Conservation (phyloP, 805 yeast genomes). For the Cyberlindnera galapagoensis region DNA sequence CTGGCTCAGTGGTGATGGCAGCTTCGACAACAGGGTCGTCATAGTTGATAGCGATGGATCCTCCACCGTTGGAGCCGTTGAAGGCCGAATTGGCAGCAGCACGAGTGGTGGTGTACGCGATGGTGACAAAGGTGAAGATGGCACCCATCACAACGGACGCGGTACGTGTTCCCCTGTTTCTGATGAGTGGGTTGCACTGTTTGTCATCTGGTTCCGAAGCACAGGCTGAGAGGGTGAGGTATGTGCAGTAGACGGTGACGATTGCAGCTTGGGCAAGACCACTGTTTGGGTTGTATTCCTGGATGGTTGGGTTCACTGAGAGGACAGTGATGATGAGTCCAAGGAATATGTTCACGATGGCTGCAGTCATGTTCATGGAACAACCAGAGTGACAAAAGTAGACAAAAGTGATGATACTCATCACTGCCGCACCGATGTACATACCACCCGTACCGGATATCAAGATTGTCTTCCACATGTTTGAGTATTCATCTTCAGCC, state of each 20-base stretch:
- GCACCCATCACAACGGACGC: conserved; percentile 87
- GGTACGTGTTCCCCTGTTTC: conserved; percentile 87
- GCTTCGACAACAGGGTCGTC: conserved; percentile 26
- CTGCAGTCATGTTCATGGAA: conserved; percentile 83
- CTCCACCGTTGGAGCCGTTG: conserved; percentile 35
- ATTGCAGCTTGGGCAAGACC: conserved; percentile 96
- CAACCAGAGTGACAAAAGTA: conserved; percentile 81
- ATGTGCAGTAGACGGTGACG: conserved; percentile 92
- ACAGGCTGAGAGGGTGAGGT: conserved; percentile 85
- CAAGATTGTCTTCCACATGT: conserved; percentile 72
- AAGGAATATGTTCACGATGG: conserved; percentile 65
- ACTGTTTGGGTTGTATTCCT: conserved; percentile 89
- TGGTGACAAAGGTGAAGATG: conserved; percentile 85
- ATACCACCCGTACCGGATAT: conserved; percentile 83
- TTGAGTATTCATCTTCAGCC: conserved; percentile 53
- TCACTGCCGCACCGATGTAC: conserved; percentile 67
- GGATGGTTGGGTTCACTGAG: conserved; percentile 77
- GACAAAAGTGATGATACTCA: conserved; percentile 75
- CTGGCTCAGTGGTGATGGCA: conserved; percentile 41
- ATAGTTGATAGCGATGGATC: conserved; percentile 29
- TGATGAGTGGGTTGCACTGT: conserved; percentile 83
- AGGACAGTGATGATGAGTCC: conserved; percentile 57
- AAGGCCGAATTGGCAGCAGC: conserved; percentile 83
- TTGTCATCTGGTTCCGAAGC: conserved; percentile 95
- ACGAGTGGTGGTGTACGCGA: conserved; percentile 94